Percentiles rank a stretch among this genome's conserved stretches.
Evolutionary conservation across 345 rosid genomes (phyloP).

Genomic region (Arabidopsis suecica): DNA sequence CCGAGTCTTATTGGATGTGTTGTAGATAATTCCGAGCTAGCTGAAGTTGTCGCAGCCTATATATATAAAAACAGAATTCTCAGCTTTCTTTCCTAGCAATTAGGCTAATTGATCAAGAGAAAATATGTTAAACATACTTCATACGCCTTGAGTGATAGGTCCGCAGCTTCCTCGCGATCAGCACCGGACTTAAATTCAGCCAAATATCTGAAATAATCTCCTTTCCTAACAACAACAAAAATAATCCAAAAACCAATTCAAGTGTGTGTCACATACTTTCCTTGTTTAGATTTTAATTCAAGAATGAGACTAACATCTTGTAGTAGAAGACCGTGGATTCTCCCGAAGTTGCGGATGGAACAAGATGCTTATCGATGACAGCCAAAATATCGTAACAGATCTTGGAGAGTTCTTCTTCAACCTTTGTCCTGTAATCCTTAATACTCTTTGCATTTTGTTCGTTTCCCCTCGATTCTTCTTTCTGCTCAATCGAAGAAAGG

Average conservation of each 20-base stretch:
- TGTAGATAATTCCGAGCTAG: slow-evolving; percentile 62
- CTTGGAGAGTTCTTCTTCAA: slow-evolving; percentile 78
- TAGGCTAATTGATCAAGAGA: not conserved
- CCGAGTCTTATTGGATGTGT: slow-evolving; percentile 92
- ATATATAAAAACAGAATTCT: not conserved
- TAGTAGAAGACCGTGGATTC: slow-evolving; percentile 84
- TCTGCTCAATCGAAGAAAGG: slow-evolving; percentile 81
- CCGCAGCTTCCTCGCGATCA: slow-evolving; percentile 57
- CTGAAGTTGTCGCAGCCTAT: slow-evolving; percentile 51
- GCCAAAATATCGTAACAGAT: slow-evolving; percentile 74
- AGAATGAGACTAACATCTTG: slow-evolving; percentile 51
- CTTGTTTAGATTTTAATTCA: not conserved
- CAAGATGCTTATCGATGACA: slow-evolving; percentile 57
- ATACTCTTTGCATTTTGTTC: slow-evolving; percentile 73
- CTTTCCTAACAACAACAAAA: slow-evolving; percentile 52
- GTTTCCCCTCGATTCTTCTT: slow-evolving; percentile 79
- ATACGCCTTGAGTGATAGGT: slow-evolving; percentile 53
- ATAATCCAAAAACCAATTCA: not conserved
- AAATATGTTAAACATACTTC: slow-evolving; percentile 35
- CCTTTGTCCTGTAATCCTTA: slow-evolving; percentile 67
- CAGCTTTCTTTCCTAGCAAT: not conserved
- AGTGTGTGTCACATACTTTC: not conserved
- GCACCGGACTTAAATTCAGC: slow-evolving; percentile 58
- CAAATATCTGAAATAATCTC: slow-evolving; percentile 65
- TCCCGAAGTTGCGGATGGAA: slow-evolving; percentile 72